A percentile compares a stretch with the other conserved stretches of the same genome.
These are phyloP conservation scores for Beauveria sp. DNA, from an alignment of 2,329 filamentous ascomycete species.

Conservation along the genomic window DNA sequence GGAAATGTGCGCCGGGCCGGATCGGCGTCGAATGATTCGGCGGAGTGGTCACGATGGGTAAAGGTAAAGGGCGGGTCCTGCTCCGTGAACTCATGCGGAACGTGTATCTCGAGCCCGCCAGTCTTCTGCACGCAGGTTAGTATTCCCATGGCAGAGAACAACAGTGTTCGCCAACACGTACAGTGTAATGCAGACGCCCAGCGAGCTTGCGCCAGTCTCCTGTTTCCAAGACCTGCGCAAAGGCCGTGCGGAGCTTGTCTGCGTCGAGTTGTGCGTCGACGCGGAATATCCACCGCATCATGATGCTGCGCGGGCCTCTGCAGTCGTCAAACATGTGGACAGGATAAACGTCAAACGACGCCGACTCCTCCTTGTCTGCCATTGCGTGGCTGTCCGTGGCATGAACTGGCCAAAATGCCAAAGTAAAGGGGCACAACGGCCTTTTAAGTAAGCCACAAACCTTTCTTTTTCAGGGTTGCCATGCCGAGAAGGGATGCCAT, in stretches of 20 bases:
- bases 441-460: too few relatives aligned
- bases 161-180: not conserved
- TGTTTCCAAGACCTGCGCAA: constrained; percentile 31
- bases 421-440: too few relatives aligned
- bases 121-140: not conserved
- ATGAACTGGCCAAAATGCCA: too few relatives aligned
- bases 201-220: constrained; percentile 40
- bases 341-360: constrained; percentile 20
- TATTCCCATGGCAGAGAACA: not conserved
- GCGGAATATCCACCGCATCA: constrained; percentile 27
- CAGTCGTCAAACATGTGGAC: constrained; percentile 26
- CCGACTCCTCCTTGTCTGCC: not conserved
- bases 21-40: not conserved
- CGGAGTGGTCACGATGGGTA: not conserved
- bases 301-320: constrained; percentile 16
- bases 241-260: constrained; percentile 26
- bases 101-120: not conserved
- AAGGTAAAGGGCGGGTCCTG: not conserved
- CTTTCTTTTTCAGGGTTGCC: too few relatives aligned
- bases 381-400: not conserved
- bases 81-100: not conserved
- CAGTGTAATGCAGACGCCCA: constrained; percentile 26
- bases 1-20: not conserved
- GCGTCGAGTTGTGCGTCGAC: constrained; percentile 40
- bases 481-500: too few relatives aligned